Evolutionary conservation across 164 flowering plant species (phyloP), one percentile per base, ranked within the genome.

Genomic region (Chimonanthus praecox): DNA sequence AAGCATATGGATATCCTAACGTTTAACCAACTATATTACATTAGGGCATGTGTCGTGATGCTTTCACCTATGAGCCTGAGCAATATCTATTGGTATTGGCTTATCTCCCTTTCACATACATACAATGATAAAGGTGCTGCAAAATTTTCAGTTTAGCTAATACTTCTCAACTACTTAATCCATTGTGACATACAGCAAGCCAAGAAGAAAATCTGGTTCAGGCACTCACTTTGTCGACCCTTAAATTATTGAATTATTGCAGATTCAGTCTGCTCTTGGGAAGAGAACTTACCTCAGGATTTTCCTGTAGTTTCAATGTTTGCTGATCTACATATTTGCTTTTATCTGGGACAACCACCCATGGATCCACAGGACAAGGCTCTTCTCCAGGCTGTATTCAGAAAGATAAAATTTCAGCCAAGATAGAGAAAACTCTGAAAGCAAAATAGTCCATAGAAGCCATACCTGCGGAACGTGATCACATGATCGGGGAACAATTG

Each of bases 281-380:
- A 13, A 73, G 70, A 48, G 16, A 47, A 15, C 64, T 72, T 74
- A 95, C 99, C 97, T 96, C 99, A 0, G 99, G 99, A 69, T 96
- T 96, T 78, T 96, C 99, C 82, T 96, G 99, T 82, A 96, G 72
- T 74, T 96, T 96, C 73, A 96, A 80, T 3, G 99, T 96, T 67
- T 96, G 99, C 70, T 96, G 99, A 85, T 96, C 99, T 72, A 96
- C 98, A 80, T 96, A 96, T 80, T 88, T 89, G 88, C 99, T 94
- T 83, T 76, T 90, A 74, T 96, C 99, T 67, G 99, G 98, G 76
- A 96, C 95, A 58, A 96, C 83, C 68, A 96, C 81, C 97, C 97
- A 94, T 11, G 98, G 99, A 85, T 96, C 99, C 58, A 96, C 71
- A 2, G 99, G 98, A 78, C 99, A 96, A 1, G 97, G 82, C 18